These are phyloP conservation scores for Melampsora allii-populina DNA, from an alignment of 1,284 basidiomycete species.

Conservation along the genomic window DNA sequence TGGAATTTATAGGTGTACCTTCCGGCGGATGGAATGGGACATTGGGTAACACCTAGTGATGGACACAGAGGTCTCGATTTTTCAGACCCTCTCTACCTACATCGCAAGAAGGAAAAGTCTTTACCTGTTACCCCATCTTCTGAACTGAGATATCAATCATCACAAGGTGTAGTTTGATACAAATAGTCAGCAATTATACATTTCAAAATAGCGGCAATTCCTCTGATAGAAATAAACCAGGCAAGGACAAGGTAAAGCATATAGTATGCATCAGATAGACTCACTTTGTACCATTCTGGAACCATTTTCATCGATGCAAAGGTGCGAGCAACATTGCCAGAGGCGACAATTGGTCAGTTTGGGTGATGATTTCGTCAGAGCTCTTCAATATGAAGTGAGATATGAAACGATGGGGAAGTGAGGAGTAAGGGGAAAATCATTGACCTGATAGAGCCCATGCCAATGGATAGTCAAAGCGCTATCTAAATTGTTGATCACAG, in stretches of 20 bases:
- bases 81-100: too few species aligned
- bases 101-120: background rate
- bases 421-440: conserved; percentile 45
- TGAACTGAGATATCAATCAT: conserved; percentile 44
- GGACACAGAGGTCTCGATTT: background rate
- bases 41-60: conserved; percentile 54
- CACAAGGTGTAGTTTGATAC: too few species aligned
- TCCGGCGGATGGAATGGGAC: conserved; percentile 57
- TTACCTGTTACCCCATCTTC: conserved; percentile 57
- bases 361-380: background rate
- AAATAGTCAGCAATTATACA: background rate
- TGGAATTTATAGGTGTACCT: conserved; percentile 60
- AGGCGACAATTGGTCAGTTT: background rate
- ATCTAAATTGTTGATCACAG: conserved; percentile 56
- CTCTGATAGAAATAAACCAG: background rate
- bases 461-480: conserved; percentile 56
- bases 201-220: conserved; percentile 37
- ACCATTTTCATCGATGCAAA: background rate
- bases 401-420: background rate
- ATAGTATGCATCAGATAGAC: background rate
- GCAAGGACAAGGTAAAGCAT: background rate
- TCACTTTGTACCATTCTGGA: conserved; percentile 3
- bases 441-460: conserved; percentile 56
- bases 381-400: background rate
- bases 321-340: background rate